A percentile compares a stretch with the other conserved stretches of the same genome.
Evolutionary conservation across 2,329 filamentous ascomycete species (phyloP).

Genomic region (Orbilia oligospora): DNA sequence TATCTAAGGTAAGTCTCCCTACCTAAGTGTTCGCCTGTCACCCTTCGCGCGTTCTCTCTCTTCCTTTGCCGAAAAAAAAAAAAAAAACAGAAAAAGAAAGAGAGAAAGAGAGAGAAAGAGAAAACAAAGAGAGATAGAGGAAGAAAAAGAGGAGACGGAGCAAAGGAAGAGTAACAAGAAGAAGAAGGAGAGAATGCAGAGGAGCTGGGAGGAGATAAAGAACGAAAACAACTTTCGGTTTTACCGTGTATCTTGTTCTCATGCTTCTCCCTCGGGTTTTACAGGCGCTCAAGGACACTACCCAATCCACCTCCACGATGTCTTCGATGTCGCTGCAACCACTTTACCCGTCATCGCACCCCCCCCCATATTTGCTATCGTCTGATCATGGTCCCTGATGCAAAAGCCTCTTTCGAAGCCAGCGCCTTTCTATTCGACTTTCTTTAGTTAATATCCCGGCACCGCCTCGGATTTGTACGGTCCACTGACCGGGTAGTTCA

Average conservation of each 20-base stretch:
- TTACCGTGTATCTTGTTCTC: conserved; percentile 61
- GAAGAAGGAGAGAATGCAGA: conserved; percentile 3
- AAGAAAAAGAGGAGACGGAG: neutral
- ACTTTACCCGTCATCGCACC: conserved; percentile 40
- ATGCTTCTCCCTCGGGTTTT: conserved; percentile 57
- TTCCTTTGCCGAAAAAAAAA: conserved; percentile 13
- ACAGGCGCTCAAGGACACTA: conserved; percentile 57
- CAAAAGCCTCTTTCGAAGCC: conserved; percentile 50
- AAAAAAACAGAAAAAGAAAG: neutral
- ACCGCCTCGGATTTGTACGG: neutral
- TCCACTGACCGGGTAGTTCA: conserved; percentile 10
- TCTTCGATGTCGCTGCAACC: conserved; percentile 53
- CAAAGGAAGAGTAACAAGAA: conserved; percentile 2
- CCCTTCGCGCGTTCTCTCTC: conserved; percentile 44
- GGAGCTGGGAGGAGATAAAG: conserved; percentile 46
- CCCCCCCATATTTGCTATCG: conserved; percentile 41
- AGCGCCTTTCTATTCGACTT: conserved; percentile 40
- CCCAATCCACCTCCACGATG: conserved; percentile 47
- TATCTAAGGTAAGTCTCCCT: conserved; percentile 18
- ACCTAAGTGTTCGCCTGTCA: conserved; percentile 15
- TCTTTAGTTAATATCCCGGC: conserved; percentile 37
- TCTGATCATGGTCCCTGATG: conserved; percentile 60
- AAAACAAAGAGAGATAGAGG: neutral
- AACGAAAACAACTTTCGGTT: conserved; percentile 60
- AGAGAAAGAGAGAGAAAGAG: neutral